Percentiles rank a stretch among this genome's conserved stretches.
Evolutionary conservation across 2,329 filamentous ascomycete genomes (phyloP).

Genomic region (Neonectria neomacrospora): DNA sequence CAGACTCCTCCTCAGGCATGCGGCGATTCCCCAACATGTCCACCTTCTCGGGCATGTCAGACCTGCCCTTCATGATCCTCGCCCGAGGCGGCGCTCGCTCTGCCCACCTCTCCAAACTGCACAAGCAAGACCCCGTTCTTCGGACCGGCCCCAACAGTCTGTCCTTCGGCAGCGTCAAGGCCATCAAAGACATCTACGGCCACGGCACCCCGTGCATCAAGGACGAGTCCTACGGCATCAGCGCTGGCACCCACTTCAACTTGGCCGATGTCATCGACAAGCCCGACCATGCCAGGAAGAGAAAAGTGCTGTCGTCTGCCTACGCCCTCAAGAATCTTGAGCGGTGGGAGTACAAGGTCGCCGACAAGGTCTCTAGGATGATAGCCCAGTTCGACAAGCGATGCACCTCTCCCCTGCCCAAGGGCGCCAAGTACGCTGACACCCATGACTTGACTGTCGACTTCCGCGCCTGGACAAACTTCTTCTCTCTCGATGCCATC

Average conservation of each 20-base stretch:
- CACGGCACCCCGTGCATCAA: constrained; percentile 63
- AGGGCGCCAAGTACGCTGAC: constrained; percentile 37
- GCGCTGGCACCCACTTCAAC: constrained; percentile 60
- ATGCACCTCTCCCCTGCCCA: constrained; percentile 52
- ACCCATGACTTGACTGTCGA: constrained; percentile 59
- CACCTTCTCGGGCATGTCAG: constrained; percentile 34
- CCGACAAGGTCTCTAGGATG: constrained; percentile 60
- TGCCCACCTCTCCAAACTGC: constrained; percentile 59
- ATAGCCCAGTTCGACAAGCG: constrained; percentile 56
- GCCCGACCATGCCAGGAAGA: constrained; percentile 62
- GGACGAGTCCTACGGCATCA: constrained; percentile 57
- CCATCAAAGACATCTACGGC: constrained; percentile 51
- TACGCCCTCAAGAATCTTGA: constrained; percentile 66
- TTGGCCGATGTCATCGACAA: constrained; percentile 64
- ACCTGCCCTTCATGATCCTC: constrained; percentile 33
- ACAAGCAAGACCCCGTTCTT: constrained; percentile 53
- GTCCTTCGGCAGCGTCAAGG: constrained; percentile 39
- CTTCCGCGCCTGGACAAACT: constrained; percentile 62
- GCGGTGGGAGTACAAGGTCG: constrained; percentile 65
- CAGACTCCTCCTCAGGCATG: constrained; percentile 10
- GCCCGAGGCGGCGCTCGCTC: constrained; percentile 52
- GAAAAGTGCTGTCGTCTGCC: constrained; percentile 60
- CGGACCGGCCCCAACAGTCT: constrained; percentile 42
- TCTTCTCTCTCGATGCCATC: constrained; percentile 67
- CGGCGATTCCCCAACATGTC: constrained; percentile 38